Evolutionary conservation across 2,329 filamentous ascomycete species (phyloP).

Genomic region (Cladosporium sp.): DNA sequence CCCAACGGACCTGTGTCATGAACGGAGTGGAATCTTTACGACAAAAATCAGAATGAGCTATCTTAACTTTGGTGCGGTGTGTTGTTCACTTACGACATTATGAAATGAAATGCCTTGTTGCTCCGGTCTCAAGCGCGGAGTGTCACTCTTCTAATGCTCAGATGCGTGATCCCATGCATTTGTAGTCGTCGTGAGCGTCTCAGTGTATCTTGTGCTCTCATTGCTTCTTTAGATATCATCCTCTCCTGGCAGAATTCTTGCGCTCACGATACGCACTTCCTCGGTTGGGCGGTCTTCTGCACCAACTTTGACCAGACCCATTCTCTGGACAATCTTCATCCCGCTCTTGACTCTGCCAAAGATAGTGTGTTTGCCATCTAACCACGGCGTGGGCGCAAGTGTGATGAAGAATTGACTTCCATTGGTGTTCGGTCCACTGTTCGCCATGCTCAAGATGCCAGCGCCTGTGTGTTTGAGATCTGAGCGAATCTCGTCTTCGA

Average conservation of each 20-base stretch:
- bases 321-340: conserved; percentile 76
- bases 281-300: conserved; percentile 75
- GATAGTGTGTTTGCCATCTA: conserved; percentile 96
- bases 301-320: conserved; percentile 83
- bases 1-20: conserved; percentile 52
- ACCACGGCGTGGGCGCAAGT: conserved; percentile 87
- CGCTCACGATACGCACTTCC: conserved; percentile 74
- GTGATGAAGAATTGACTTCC: conserved; percentile 97
- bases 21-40: too few relatives aligned
- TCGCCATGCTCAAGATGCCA: conserved; percentile 94
- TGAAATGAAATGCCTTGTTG: neutral
- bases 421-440: conserved; percentile 88
- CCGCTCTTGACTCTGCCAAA: conserved; percentile 87
- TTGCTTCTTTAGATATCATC: conserved; percentile 25
- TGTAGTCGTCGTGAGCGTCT: too few relatives aligned
- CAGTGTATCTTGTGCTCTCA: too few relatives aligned
- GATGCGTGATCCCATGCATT: too few relatives aligned
- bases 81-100: neutral
- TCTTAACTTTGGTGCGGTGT: too few relatives aligned
- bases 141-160: too few relatives aligned
- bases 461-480: conserved; percentile 86
- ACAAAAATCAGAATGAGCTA: too few relatives aligned
- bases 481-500: conserved; percentile 82
- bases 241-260: conserved; percentile 63
- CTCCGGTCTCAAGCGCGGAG: too few relatives aligned